A percentile compares a stretch with the other conserved stretches of the same genome.
Evolutionary conservation across 176 grass and related monocot species (phyloP).

Genomic region (Lolium perenne): DNA sequence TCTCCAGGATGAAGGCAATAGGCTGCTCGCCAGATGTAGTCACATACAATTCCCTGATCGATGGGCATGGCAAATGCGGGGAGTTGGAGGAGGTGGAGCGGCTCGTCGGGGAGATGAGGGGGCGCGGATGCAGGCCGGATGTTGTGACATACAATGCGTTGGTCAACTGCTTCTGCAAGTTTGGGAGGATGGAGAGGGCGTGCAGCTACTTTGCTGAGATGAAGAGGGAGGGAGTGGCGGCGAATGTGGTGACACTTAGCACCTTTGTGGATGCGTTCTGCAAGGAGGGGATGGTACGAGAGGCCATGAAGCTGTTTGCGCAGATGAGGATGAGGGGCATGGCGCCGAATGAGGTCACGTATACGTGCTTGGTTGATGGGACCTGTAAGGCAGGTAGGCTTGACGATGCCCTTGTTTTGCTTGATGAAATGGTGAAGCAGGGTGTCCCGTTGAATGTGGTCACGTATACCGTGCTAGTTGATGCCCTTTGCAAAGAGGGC

Average conservation of each 20-base stretch:
- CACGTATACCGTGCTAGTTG: conserved; percentile 72
- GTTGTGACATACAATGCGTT: conserved; percentile 89
- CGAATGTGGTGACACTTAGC: conserved; percentile 86
- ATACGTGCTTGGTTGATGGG: conserved; percentile 86
- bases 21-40: conserved; percentile 79
- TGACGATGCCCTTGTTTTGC: conserved; percentile 65
- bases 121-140: conserved; percentile 59
- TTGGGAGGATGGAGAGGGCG: conserved; percentile 67
- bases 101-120: conserved; percentile 74
- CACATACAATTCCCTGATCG: conserved; percentile 90
- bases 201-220: conserved; percentile 77
- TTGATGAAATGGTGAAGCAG: conserved; percentile 84
- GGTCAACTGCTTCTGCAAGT: conserved; percentile 89
- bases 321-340: conserved; percentile 86
- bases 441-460: conserved; percentile 74
- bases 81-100: conserved; percentile 67
- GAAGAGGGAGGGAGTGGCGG: conserved; percentile 61
- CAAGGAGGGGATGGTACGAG: conserved; percentile 84
- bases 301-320: conserved; percentile 85
- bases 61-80: conserved; percentile 83
- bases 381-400: conserved; percentile 79
- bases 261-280: conserved; percentile 92
- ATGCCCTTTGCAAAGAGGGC: conserved; percentile 87
- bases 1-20: conserved; percentile 68
- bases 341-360: conserved; percentile 89